These are phyloP conservation scores for Chytriomyces sp. DNA, from an alignment of 192 early-diverging fungal genomes.

Conservation along the genomic window DNA sequence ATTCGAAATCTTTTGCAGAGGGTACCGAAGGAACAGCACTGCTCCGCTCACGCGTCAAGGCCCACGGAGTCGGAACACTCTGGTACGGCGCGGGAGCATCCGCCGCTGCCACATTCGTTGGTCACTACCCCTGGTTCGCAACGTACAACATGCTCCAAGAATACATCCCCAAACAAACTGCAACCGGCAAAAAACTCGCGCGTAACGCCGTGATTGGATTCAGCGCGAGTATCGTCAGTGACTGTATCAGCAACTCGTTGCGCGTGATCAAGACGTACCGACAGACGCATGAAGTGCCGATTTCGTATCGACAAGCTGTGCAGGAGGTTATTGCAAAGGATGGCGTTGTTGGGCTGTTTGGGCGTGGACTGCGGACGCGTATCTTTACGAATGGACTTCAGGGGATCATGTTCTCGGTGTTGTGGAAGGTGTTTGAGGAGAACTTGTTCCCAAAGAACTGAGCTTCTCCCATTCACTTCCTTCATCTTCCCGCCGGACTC, in stretches of 20 bases:
- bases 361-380: slow-evolving; percentile 48
- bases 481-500: too few species aligned
- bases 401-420: slow-evolving; percentile 54
- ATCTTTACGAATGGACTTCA: slow-evolving; percentile 54
- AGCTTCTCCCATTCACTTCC: too few species aligned
- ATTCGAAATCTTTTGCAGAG: neutral
- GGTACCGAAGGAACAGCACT: slow-evolving; percentile 39
- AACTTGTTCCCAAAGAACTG: slow-evolving; percentile 16
- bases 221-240: slow-evolving; percentile 41
- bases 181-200: slow-evolving; percentile 42
- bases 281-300: slow-evolving; percentile 41
- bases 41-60: slow-evolving; percentile 32
- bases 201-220: slow-evolving; percentile 52
- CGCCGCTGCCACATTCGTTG: slow-evolving; percentile 51
- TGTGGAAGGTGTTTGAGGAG: slow-evolving; percentile 47
- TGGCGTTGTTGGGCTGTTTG: slow-evolving; percentile 50
- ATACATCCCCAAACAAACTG: slow-evolving; percentile 43
- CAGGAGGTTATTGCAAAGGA: slow-evolving; percentile 51
- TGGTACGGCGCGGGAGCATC: slow-evolving; percentile 52
- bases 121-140: slow-evolving; percentile 47
- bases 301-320: slow-evolving; percentile 44
- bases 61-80: slow-evolving; percentile 45
- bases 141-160: slow-evolving; percentile 50
- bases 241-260: slow-evolving; percentile 50
- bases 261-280: slow-evolving; percentile 55